Evolutionary conservation across 1,284 basidiomycete genomes (phyloP).

Genomic region (Cryptococcus sp.): DNA sequence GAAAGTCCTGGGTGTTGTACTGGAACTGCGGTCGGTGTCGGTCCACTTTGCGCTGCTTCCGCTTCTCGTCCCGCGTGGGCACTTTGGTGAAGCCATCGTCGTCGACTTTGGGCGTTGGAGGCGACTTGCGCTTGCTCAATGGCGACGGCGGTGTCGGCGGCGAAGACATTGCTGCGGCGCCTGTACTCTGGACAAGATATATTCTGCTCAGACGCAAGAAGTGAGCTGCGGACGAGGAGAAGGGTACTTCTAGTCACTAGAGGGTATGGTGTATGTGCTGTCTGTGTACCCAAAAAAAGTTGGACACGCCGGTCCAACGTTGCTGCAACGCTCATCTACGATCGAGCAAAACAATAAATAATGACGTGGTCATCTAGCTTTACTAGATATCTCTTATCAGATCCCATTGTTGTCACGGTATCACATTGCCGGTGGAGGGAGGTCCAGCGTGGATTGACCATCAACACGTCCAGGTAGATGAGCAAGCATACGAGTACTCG

Average conservation of each 20-base stretch:
- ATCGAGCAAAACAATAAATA: background rate
- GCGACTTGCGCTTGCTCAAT: constrained; percentile 8
- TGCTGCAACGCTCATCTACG: too few relatives aligned
- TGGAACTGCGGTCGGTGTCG: constrained; percentile 71
- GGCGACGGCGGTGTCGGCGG: background rate
- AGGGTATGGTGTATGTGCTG: too few relatives aligned
- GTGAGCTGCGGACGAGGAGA: background rate
- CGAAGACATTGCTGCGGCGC: background rate
- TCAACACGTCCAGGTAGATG: too few relatives aligned
- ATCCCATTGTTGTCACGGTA: too few relatives aligned
- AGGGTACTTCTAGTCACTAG: too few relatives aligned
- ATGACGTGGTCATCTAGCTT: too few relatives aligned
- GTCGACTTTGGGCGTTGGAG: background rate
- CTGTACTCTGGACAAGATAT: background rate
- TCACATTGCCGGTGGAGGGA: too few relatives aligned
- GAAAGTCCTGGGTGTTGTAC: constrained; percentile 73
- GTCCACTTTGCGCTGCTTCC: constrained; percentile 74
- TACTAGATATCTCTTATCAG: too few relatives aligned
- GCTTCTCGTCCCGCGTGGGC: constrained; percentile 58
- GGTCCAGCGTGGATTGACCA: too few relatives aligned
- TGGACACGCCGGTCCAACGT: too few relatives aligned
- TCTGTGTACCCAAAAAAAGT: too few relatives aligned
- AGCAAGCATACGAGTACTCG: too few relatives aligned
- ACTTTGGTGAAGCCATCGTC: constrained; percentile 67
- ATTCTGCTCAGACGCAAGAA: background rate